Conservation (phyloP, 257 asterid species). For the Solanum piurae region DNA sequence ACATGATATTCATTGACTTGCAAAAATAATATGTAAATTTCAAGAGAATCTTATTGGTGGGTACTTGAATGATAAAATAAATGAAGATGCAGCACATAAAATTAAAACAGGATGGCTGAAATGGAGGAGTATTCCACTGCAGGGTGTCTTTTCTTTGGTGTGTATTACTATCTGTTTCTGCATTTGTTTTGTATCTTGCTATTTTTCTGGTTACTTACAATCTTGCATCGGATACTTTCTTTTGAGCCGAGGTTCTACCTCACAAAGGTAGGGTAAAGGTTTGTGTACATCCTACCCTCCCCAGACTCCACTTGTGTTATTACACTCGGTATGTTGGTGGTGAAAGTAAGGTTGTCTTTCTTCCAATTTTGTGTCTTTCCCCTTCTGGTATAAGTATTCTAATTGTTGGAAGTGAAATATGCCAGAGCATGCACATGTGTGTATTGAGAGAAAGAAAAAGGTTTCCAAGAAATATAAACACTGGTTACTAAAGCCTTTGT, state of each 20-base stretch:
- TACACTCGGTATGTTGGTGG: not conserved
- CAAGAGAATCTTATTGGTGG: too few species aligned
- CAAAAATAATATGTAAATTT: too few species aligned
- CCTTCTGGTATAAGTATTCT: not conserved
- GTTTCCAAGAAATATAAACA: not conserved
- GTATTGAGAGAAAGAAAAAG: not conserved
- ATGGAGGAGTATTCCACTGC: too few species aligned
- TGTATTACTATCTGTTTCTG: not conserved
- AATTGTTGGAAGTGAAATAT: not conserved
- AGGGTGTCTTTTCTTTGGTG: not conserved
- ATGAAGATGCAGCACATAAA: too few species aligned
- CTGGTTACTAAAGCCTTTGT: not conserved
- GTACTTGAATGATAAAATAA: too few species aligned
- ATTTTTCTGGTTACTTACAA: not conserved
- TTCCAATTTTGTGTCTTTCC: not conserved
- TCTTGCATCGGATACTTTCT: not conserved
- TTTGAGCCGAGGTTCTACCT: not conserved
- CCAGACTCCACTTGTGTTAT: not conserved
- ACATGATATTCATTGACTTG: too few species aligned
- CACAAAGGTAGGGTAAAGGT: not conserved
- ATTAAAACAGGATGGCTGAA: too few species aligned
- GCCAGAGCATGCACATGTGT: not conserved
- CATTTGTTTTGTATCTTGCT: not conserved
- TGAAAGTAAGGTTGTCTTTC: not conserved
- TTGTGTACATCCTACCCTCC: not conserved